These are phyloP conservation scores for Globisporangium irregulare DNA, from an alignment of 352 stramenopile genomes.

Conservation along the genomic window DNA sequence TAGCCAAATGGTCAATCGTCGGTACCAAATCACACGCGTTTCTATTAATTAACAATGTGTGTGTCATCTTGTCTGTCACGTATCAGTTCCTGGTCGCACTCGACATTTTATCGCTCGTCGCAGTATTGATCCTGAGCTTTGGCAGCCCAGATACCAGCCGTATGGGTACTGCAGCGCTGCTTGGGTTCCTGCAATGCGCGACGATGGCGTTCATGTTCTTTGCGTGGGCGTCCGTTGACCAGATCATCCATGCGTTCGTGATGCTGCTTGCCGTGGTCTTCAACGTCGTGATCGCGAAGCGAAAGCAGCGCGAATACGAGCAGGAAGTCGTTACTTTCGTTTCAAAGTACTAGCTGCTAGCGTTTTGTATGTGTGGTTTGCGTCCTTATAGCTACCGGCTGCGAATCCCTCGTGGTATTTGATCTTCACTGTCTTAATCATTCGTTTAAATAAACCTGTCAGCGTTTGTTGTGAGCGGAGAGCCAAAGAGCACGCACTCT, in stretches of 20 bases:
- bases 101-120: constrained; percentile 40
- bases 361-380: background rate
- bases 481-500: background rate
- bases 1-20: background rate
- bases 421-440: background rate
- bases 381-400: background rate
- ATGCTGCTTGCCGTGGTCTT: constrained; percentile 31
- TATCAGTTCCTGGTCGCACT: constrained; percentile 46
- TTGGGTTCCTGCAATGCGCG: constrained; percentile 37
- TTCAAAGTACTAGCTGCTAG: constrained; percentile 12
- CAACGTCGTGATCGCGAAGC: constrained; percentile 24
- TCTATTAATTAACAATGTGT: background rate
- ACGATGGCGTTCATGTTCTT: constrained; percentile 37
- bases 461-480: background rate
- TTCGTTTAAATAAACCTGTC: background rate
- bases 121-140: constrained; percentile 40
- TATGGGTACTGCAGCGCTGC: constrained; percentile 35
- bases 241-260: constrained; percentile 33
- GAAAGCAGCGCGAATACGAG: constrained; percentile 27
- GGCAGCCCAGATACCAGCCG: constrained; percentile 26
- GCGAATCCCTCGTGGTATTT: background rate
- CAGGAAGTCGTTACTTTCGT: constrained; percentile 33
- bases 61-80: background rate
- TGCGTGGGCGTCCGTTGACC: constrained; percentile 28
- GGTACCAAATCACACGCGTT: background rate